Conservation (phyloP, 192 early-diverging fungal species). For the Irineochytrium annulatum region DNA sequence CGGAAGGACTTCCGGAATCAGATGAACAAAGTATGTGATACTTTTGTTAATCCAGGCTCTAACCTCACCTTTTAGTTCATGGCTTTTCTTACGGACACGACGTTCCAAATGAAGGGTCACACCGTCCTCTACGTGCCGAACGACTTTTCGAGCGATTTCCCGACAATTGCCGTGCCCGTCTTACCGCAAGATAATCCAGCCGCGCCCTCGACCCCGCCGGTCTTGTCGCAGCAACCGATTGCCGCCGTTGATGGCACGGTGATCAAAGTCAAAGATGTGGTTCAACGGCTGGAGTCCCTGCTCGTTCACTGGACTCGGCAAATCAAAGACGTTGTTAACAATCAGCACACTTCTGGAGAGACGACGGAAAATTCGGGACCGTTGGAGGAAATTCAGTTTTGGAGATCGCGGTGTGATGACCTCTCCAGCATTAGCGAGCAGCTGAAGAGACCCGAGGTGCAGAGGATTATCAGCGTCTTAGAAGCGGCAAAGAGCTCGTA, state of each 20-base stretch:
- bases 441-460: constrained; percentile 51
- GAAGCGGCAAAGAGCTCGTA: constrained; percentile 57
- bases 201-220: no score
- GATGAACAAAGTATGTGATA: constrained; percentile 11
- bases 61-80: constrained; percentile 46
- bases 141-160: neutral
- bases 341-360: constrained; percentile 55
- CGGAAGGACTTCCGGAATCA: constrained; percentile 37
- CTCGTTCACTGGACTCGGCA: constrained; percentile 63
- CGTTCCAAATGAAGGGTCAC: constrained; percentile 56
- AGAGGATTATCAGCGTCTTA: constrained; percentile 46
- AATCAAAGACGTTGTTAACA: constrained; percentile 65
- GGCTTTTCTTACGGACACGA: constrained; percentile 58
- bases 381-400: constrained; percentile 63
- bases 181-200: neutral
- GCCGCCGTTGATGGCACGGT: no score
- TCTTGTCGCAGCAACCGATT: no score
- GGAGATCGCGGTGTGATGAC: constrained; percentile 57
- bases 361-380: constrained; percentile 58
- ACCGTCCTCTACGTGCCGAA: constrained; percentile 40
- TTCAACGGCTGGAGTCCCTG: constrained; percentile 55
- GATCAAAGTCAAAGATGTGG: constrained; percentile 51
- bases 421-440: constrained; percentile 60
- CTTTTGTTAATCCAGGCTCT: neutral
- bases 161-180: no score